phyloP scores from a whole-genome alignment of 179 eudicot genomes.

The Actinidia arguta region DNA sequence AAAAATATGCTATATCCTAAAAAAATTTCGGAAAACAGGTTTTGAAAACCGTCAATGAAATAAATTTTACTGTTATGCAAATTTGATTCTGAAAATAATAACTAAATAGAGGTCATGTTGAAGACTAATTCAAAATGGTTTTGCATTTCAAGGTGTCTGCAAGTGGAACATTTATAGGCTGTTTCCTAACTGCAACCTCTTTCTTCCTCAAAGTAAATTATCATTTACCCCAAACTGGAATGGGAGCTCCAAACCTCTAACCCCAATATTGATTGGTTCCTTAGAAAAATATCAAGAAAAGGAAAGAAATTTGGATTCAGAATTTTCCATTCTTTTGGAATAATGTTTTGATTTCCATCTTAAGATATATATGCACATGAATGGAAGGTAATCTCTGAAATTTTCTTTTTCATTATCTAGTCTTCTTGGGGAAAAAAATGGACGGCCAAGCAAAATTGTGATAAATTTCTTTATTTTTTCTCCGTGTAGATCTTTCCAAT shows the following conservation, averaged over 20 bases:
- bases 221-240: background rate
- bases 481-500: constrained; percentile 76
- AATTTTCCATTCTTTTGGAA: too few relatives aligned
- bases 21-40: too few relatives aligned
- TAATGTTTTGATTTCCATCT: background rate
- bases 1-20: too few relatives aligned
- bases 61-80: too few relatives aligned
- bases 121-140: constrained; percentile 4
- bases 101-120: background rate
- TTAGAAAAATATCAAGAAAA: background rate
- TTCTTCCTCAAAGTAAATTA: constrained; percentile 70
- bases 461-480: background rate
- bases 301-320: too few relatives aligned
- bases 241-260: background rate
- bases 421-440: background rate
- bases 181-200: constrained; percentile 59
- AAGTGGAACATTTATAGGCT: constrained; percentile 67
- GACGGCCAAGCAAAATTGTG: background rate
- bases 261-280: background rate
- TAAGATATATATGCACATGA: background rate
- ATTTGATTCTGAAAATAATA: too few relatives aligned
- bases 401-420: background rate
- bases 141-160: constrained; percentile 58
- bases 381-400: background rate
- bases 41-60: too few relatives aligned